Evolutionary conservation across 140 eudicot genomes (phyloP).

Genomic region (Erigeron philadelphicus): DNA sequence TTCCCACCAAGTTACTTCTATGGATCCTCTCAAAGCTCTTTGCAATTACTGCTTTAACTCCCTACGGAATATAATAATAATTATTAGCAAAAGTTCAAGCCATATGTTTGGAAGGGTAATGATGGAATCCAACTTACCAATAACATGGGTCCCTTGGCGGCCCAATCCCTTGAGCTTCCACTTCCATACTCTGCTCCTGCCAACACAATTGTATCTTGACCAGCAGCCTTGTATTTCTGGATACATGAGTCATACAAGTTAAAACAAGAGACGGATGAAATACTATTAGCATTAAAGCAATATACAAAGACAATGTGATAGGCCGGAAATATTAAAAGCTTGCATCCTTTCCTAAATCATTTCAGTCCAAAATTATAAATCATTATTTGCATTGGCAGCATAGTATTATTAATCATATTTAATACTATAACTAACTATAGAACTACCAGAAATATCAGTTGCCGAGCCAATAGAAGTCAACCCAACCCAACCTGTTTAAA

Average conservation of each 20-base stretch:
- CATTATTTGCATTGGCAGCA: not conserved
- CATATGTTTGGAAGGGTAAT: not conserved
- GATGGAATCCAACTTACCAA: constrained; percentile 42
- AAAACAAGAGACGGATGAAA: too few species aligned
- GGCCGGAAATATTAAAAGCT: not conserved
- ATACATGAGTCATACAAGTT: not conserved
- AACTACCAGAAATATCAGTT: not conserved
- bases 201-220: constrained; percentile 77
- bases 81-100: not conserved
- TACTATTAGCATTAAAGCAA: not conserved
- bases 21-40: constrained; percentile 97
- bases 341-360: not conserved
- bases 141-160: constrained; percentile 98
- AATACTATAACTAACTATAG: not conserved
- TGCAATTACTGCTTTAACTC: constrained; percentile 97
- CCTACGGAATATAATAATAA: constrained; percentile 38
- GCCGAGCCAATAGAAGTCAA: not conserved
- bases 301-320: not conserved
- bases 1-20: constrained; percentile 91
- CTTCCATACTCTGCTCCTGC: constrained; percentile 99
- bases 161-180: constrained; percentile 99
- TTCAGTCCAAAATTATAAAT: not conserved
- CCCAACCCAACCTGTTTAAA: not conserved
- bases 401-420: not conserved
- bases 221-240: constrained; percentile 85